These are phyloP conservation scores for Rhodosporidiobolus sp. DNA, from an alignment of 768 basidiomycete genomes.

Conservation along the genomic window DNA sequence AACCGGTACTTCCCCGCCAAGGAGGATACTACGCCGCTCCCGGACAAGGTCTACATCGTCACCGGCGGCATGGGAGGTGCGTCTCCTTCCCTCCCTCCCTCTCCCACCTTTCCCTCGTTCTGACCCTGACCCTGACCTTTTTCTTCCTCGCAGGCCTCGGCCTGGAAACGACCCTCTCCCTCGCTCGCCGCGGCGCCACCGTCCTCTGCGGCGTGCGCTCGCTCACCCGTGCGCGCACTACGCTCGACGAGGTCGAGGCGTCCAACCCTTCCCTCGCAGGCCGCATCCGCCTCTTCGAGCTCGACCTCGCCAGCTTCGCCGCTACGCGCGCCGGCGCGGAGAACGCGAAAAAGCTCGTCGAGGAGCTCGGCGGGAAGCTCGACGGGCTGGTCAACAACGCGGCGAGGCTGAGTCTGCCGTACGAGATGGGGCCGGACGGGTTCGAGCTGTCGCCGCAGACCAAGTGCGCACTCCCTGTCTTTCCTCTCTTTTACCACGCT, in stretches of 20 bases:
- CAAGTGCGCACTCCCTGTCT: neutral
- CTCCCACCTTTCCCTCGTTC: too few relatives aligned
- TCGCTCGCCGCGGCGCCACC: conserved; percentile 8
- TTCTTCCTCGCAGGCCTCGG: neutral
- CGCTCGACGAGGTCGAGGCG: neutral
- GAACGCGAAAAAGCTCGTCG: neutral
- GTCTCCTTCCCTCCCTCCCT: too few relatives aligned
- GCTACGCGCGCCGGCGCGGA: neutral
- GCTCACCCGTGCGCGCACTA: neutral
- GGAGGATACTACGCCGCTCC: neutral
- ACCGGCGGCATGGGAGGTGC: neutral
- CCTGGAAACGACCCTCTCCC: neutral
- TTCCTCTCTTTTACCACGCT: neutral
- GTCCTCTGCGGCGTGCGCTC: neutral
- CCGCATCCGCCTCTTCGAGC: neutral
- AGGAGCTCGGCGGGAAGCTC: neutral
- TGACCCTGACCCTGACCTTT: too few relatives aligned
- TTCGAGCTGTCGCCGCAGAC: neutral
- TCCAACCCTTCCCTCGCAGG: neutral
- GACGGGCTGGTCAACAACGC: conserved; percentile 9
- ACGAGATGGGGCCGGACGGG: neutral
- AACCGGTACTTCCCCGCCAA: too few relatives aligned
- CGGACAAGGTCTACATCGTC: neutral
- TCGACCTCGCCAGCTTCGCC: neutral
- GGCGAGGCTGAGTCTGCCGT: neutral